Evolutionary conservation across 495 filamentous ascomycete species (phyloP).

Genomic region (Aspergillus ellipticus): DNA sequence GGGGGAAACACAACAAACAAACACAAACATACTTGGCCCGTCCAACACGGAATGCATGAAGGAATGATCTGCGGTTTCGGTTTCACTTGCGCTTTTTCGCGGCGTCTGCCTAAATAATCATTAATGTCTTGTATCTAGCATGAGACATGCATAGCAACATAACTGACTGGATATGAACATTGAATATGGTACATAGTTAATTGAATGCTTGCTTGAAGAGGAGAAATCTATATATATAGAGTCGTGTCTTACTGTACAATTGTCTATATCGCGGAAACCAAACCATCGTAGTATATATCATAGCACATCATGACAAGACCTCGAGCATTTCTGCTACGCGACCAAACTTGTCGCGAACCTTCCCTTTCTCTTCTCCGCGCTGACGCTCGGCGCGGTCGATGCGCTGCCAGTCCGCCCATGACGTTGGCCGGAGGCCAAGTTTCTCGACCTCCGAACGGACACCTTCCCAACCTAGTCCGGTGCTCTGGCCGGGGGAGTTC

Average conservation of each 20-base stretch:
- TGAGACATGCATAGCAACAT: neutral
- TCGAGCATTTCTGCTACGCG: constrained; percentile 75
- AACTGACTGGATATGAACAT: neutral
- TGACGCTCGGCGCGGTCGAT: constrained; percentile 78
- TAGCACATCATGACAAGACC: constrained; percentile 31
- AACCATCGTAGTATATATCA: constrained; percentile 12
- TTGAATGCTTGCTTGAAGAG: too few species aligned
- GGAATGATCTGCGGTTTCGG: neutral
- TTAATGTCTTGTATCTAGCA: neutral
- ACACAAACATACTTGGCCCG: too few species aligned
- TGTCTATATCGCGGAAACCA: constrained; percentile 17
- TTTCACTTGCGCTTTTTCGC: neutral
- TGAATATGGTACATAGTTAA: neutral
- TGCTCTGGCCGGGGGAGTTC: constrained; percentile 34
- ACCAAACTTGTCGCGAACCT: constrained; percentile 81
- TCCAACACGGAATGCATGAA: too few species aligned
- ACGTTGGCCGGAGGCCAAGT: constrained; percentile 47
- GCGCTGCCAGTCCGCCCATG: constrained; percentile 80
- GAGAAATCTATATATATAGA: neutral
- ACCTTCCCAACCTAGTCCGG: constrained; percentile 70
- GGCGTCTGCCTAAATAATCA: neutral
- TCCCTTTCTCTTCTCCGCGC: constrained; percentile 62
- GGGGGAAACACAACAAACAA: too few species aligned
- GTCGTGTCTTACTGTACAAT: constrained; percentile 3
- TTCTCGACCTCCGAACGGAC: constrained; percentile 53